Evolutionary conservation across 306 rosid genomes (phyloP).

Genomic region (Lupinus albus): DNA sequence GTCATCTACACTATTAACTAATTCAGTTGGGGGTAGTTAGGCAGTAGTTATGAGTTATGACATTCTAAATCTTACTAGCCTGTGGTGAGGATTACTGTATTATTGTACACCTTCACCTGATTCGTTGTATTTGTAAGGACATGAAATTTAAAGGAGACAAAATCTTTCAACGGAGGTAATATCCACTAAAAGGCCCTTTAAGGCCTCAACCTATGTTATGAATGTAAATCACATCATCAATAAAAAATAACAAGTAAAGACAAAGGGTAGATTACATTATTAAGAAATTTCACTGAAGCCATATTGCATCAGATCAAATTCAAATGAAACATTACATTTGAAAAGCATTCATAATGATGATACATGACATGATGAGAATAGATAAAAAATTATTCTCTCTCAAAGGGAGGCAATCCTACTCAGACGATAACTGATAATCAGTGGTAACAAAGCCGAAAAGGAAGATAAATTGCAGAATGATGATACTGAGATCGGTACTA

Average conservation of each 20-base stretch:
- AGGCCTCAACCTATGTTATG: neutral
- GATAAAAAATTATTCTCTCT: constrained; percentile 31
- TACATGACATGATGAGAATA: constrained; percentile 22
- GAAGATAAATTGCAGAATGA: constrained; percentile 36
- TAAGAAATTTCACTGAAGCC: constrained; percentile 21
- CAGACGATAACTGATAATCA: constrained; percentile 30
- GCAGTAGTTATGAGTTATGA: too few relatives aligned
- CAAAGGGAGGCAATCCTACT: constrained; percentile 22
- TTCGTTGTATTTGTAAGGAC: too few relatives aligned
- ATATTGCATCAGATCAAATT: constrained; percentile 14
- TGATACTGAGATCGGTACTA: constrained; percentile 25
- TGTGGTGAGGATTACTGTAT: too few relatives aligned
- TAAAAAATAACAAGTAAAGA: too few relatives aligned
- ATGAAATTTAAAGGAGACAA: neutral
- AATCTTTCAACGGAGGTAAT: neutral
- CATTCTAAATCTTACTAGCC: too few relatives aligned
- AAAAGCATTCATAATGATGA: constrained; percentile 21
- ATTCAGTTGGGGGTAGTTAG: too few relatives aligned
- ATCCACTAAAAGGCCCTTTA: neutral
- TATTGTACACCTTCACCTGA: too few relatives aligned
- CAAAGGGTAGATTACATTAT: neutral
- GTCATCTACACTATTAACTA: too few relatives aligned
- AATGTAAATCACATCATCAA: neutral
- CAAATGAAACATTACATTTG: constrained; percentile 20
- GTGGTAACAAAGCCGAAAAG: constrained; percentile 30